Conservation (phyloP, 2,329 filamentous ascomycete genomes). For the Teratosphaeria viscida region DNA sequence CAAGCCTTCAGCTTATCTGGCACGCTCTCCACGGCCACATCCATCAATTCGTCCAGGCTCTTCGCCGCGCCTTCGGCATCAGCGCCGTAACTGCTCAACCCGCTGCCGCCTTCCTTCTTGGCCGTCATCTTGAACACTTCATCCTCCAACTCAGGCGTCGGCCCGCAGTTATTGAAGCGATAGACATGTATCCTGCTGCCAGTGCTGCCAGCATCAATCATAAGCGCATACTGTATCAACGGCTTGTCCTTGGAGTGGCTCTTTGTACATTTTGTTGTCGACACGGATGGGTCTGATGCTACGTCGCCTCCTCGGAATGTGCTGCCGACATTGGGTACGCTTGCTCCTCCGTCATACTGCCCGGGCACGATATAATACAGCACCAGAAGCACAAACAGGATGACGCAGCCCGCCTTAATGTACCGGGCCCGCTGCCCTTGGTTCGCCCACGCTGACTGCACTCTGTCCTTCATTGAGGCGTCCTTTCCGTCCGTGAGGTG, state of each 20-base stretch:
- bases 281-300: slow-evolving; percentile 48
- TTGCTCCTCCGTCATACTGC: neutral
- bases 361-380: slow-evolving; percentile 45
- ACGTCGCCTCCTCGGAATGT: slow-evolving; percentile 30
- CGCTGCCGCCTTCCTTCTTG: slow-evolving; percentile 67
- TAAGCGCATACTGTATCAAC: slow-evolving; percentile 91
- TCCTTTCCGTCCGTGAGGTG: slow-evolving; percentile 22
- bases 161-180: slow-evolving; percentile 96
- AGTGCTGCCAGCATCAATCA: slow-evolving; percentile 97
- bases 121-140: slow-evolving; percentile 92
- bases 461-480: slow-evolving; percentile 25
- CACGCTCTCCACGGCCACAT: slow-evolving; percentile 72
- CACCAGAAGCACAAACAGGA: slow-evolving; percentile 48
- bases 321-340: slow-evolving; percentile 4
- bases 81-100: slow-evolving; percentile 74
- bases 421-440: slow-evolving; percentile 51
- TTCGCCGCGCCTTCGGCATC: slow-evolving; percentile 81
- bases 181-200: slow-evolving; percentile 97
- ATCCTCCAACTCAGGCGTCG: slow-evolving; percentile 85
- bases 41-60: slow-evolving; percentile 79
- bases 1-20: slow-evolving; percentile 85
- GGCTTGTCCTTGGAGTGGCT: slow-evolving; percentile 82
- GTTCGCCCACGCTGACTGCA: slow-evolving; percentile 45
- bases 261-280: slow-evolving; percentile 66
- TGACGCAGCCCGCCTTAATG: slow-evolving; percentile 51